These are phyloP conservation scores for Trichoderma arundinaceum DNA, from an alignment of 2,329 filamentous ascomycete genomes.

Conservation along the genomic window DNA sequence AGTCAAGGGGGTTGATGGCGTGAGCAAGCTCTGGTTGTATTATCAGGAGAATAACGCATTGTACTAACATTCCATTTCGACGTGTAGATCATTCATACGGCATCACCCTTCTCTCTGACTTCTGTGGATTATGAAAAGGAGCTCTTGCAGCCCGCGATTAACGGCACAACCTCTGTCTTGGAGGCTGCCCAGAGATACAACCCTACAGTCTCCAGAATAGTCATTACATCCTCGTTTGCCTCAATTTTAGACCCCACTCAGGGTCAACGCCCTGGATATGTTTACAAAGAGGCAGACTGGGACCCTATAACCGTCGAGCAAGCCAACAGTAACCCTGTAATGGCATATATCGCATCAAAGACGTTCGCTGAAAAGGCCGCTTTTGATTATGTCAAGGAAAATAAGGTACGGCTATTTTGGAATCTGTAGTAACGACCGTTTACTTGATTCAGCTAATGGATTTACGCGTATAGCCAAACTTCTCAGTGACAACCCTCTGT, in stretches of 20 bases:
- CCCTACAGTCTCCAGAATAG: background rate
- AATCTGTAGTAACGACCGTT: background rate
- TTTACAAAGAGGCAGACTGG: background rate
- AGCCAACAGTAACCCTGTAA: background rate
- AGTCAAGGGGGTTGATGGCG: slow-evolving; percentile 8
- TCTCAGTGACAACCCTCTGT: background rate
- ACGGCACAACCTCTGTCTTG: background rate
- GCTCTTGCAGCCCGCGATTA: slow-evolving; percentile 8
- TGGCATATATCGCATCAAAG: slow-evolving; percentile 7
- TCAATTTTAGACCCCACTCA: background rate
- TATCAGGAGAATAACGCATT: accelerated
- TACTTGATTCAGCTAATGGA: background rate
- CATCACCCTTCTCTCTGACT: background rate
- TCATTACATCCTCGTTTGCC: slow-evolving; percentile 8
- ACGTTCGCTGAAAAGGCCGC: background rate
- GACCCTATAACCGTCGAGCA: background rate
- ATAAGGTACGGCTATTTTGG: background rate
- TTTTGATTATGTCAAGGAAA: background rate
- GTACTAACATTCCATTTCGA: background rate
- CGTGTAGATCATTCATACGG: slow-evolving; percentile 1
- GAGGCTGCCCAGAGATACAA: slow-evolving; percentile 5
- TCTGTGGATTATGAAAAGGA: slow-evolving; percentile 10
- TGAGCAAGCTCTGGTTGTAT: background rate
- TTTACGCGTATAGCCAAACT: background rate
- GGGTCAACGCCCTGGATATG: slow-evolving; percentile 2